phyloP scores from a whole-genome alignment of 139 green algal genomes.

The Coccomyxa sp. region DNA sequence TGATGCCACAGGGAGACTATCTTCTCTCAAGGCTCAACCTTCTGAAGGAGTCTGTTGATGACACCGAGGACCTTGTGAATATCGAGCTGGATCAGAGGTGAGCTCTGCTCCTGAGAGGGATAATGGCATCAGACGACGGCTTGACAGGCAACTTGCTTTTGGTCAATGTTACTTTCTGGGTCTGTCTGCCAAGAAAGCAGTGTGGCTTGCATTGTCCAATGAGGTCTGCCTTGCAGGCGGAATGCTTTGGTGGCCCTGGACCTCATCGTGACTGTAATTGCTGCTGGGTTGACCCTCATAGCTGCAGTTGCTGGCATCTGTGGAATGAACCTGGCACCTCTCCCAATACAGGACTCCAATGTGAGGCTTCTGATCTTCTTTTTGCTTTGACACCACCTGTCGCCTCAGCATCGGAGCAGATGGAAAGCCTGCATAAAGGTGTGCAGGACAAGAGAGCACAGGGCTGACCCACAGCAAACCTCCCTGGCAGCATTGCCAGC shows the following conservation, averaged over 20 bases:
- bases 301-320: not conserved
- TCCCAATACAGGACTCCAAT: not conserved
- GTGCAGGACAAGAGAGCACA: too few relatives aligned
- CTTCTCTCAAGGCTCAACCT: not conserved
- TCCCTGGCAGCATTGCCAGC: too few relatives aligned
- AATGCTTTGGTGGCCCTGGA: not conserved
- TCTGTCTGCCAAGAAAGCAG: too few relatives aligned
- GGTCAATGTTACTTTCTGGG: too few relatives aligned
- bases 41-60: not conserved
- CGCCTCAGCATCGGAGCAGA: too few relatives aligned
- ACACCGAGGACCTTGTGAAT: not conserved
- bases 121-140: not conserved
- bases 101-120: not conserved
- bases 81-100: not conserved
- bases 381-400: too few relatives aligned
- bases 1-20: too few relatives aligned
- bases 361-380: too few relatives aligned
- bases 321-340: constrained; percentile 1
- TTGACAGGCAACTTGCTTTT: too few relatives aligned
- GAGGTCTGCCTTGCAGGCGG: not conserved
- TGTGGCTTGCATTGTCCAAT: too few relatives aligned
- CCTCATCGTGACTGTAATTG: not conserved
- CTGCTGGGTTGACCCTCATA: not conserved
- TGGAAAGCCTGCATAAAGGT: too few relatives aligned
- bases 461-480: too few relatives aligned